A percentile compares a stretch with the other conserved stretches of the same genome.
These are phyloP conservation scores for Malania oleifera DNA, from an alignment of 164 flowering plant genomes.

Conservation along the genomic window DNA sequence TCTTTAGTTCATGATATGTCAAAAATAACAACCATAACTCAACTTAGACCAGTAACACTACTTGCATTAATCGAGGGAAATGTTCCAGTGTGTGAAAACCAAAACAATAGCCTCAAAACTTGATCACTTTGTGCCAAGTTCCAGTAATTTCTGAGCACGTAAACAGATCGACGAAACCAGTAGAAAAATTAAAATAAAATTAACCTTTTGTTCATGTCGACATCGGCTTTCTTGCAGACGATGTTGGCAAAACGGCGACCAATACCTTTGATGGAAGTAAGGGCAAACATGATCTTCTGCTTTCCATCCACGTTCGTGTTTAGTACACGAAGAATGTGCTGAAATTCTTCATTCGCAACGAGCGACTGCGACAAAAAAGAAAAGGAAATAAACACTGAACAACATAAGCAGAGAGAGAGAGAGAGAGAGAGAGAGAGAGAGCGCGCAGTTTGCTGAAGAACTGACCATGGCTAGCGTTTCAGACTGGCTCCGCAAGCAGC, in stretches of 20 bases:
- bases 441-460: neutral
- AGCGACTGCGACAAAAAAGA: constrained; percentile 37
- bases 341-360: constrained; percentile 69
- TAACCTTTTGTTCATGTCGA: constrained; percentile 83
- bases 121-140: too few relatives aligned
- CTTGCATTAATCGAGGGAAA: too few relatives aligned
- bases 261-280: constrained; percentile 78
- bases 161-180: neutral
- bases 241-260: constrained; percentile 77
- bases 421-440: too few relatives aligned
- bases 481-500: neutral
- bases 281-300: constrained; percentile 80
- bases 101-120: too few relatives aligned
- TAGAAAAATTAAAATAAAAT: neutral
- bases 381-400: neutral
- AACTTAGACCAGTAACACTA: too few relatives aligned
- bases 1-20: too few relatives aligned
- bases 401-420: neutral
- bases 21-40: too few relatives aligned
- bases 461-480: neutral
- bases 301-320: constrained; percentile 86
- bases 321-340: constrained; percentile 78
- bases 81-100: too few relatives aligned
- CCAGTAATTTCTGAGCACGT: neutral
- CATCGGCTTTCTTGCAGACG: constrained; percentile 80